These are phyloP conservation scores for Pulveroboletus ravenelii DNA, from an alignment of 768 basidiomycete species.

Conservation along the genomic window DNA sequence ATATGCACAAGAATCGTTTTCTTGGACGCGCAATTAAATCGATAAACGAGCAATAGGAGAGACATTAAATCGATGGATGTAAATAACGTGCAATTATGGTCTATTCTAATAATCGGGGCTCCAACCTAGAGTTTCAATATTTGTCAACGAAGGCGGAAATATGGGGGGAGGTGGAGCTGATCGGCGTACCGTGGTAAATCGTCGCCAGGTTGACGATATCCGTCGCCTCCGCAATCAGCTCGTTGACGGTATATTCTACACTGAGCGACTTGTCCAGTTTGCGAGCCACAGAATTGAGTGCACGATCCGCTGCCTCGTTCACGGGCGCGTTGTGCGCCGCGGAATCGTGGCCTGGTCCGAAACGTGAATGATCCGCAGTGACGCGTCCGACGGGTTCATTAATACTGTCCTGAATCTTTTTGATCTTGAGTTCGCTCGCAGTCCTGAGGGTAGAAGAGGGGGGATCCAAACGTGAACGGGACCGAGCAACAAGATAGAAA, in stretches of 20 bases:
- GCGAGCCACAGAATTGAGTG: constrained; percentile 68
- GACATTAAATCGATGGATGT: not conserved
- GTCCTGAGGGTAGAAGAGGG: constrained; percentile 48
- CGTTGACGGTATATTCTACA: constrained; percentile 91
- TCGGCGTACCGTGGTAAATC: constrained; percentile 69
- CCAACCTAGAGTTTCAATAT: constrained; percentile 33
- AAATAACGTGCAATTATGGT: not conserved
- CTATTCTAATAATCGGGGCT: constrained; percentile 34
- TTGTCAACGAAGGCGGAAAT: constrained; percentile 1
- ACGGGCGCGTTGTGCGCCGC: constrained; percentile 51
- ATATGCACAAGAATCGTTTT: constrained; percentile 10
- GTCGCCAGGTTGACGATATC: constrained; percentile 68
- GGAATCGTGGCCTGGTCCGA: constrained; percentile 52
- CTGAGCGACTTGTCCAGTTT: constrained; percentile 85
- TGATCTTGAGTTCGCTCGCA: constrained; percentile 69
- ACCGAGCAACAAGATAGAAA: not conserved
- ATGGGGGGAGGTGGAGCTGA: not conserved
- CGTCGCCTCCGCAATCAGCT: constrained; percentile 84
- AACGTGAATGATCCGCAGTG: constrained; percentile 25
- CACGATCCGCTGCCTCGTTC: constrained; percentile 87
- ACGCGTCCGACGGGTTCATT: constrained; percentile 21
- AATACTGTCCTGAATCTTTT: constrained; percentile 51
- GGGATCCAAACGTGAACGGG: not conserved
- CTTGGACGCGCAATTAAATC: constrained; percentile 10
- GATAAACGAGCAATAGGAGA: not conserved